Evolutionary conservation across 805 yeast genomes (phyloP).

Genomic region (Wickerhamiella azymoides): DNA sequence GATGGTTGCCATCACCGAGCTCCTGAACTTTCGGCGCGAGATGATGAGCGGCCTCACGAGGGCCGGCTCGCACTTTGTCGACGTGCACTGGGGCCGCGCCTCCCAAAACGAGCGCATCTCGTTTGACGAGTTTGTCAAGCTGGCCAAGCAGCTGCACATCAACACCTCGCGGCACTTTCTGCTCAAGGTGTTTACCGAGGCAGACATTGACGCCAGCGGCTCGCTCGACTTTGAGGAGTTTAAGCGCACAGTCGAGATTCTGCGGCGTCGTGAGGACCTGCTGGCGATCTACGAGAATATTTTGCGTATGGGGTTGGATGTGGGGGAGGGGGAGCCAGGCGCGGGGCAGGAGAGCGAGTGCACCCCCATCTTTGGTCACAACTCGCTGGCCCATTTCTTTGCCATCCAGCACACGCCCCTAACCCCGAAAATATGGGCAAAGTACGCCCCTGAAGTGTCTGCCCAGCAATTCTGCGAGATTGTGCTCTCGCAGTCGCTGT

Average conservation of each 20-base stretch:
- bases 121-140: constrained; percentile 52
- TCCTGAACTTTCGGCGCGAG: constrained; percentile 45
- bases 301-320: constrained; percentile 16
- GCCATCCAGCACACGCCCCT: constrained; percentile 12
- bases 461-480: constrained; percentile 29
- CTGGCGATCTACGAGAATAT: constrained; percentile 31
- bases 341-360: too few relatives aligned
- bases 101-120: constrained; percentile 23
- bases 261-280: constrained; percentile 57
- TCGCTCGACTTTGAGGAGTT: constrained; percentile 59
- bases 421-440: constrained; percentile 26
- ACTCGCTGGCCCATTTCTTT: constrained; percentile 7
- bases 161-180: constrained; percentile 47
- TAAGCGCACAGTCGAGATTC: constrained; percentile 51
- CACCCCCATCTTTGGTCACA: constrained; percentile 1
- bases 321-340: constrained; percentile 5
- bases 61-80: constrained; percentile 49
- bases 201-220: constrained; percentile 37
- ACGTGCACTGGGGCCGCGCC: constrained; percentile 42
- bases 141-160: constrained; percentile 57
- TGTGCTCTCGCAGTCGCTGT: constrained; percentile 23
- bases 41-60: constrained; percentile 49
- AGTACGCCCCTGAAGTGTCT: constrained; percentile 22
- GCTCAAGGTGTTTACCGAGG: constrained; percentile 36
- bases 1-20: constrained; percentile 38